Evolutionary conservation across 306 rosid genomes (phyloP), one percentile per base, ranked within the genome.

Genomic region (Elaeagnus macrophylla): DNA sequence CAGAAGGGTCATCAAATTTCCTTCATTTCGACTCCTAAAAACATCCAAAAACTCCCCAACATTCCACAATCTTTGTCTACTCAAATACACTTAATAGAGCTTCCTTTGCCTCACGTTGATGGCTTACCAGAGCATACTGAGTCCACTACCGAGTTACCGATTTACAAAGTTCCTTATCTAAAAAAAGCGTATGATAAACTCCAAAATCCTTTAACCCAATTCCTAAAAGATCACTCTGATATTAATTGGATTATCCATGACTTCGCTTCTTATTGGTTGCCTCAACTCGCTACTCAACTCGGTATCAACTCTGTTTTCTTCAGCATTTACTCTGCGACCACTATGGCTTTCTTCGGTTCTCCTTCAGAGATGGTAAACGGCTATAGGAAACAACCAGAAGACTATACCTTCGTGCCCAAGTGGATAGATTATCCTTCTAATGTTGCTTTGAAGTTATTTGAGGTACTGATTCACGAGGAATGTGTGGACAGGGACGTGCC

Each of bases 21-120:
- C 45, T 71, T 46, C 67, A 54, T 71, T 42, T 59, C 63, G 38
- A 71, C 71, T 54, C 76, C 71, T n/a, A 59, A 65, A 44, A 71
- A 71, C 67, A 52, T 64, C 43, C 35, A 17, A 5, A 16, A 15
- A 36, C 45, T 37, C 41, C 32, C 32, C 32, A 25, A 25, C 2
- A 25, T 25, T 25, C 32, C 32, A 5, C 32, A 25, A 25, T 25
- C 32, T 25, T 2, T 25, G 32, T 44, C 4, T 12, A 9, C 48
- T 44, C 48, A 12, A 6, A 44, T 44, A 44, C 12, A 44, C 14
- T 44, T 44, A 5, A 8, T 12, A 44, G 48, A 44, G 48, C 48
- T 44, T 44, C 48, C 48, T 9, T 44, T 44, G 48, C 14, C 15
- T 6, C 7, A 44, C n/a, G 48, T 44, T 7, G 14, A 44, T 44